Base-by-base conservation (phyloP, 495 filamentous ascomycete species). In the Neurospora sp. region DNA sequence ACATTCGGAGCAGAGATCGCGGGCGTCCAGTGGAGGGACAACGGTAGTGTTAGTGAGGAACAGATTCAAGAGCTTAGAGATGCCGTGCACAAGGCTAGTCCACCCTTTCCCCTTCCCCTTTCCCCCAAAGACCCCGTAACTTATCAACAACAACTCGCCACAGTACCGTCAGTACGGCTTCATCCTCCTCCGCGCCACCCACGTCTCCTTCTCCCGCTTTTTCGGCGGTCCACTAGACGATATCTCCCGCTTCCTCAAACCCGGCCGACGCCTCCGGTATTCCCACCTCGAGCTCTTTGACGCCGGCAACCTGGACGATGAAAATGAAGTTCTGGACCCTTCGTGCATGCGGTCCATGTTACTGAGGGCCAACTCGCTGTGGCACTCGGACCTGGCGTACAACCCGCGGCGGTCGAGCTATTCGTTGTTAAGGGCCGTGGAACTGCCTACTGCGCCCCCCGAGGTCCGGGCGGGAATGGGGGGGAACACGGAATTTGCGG, bases 301-400 rank as follows among this genome's bases (percentile, higher is more conserved):
- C 77, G 88, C 87, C 3, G 81, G 86, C 69, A 90, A 90, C 79
- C 80, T 90, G 20, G 84, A 86, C 73, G 77, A 80, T 5, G 78
- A 84, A 14, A 81, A 80, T 37, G 71, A 77, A 1, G 77, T 86
- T 37, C 76, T 87, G n/a, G 78, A 83, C 39, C 81, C 82, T 3
- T 31, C 31, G 31, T 31, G 27, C 27, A 31, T 31, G 27, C 27
- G 27, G 27, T 31, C 27, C 27, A 31, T 31, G 27, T 31, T 85
- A 84, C 62, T 74, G 0, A 0, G 85, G 71, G 87, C 88, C 44
- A 91, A 91, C 75, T 81, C 79, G 9, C 80, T 90, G n/a, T 91
- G 87, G 78, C 89, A 91, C 75, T 85, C 84, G 6, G 89, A 90
- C 77, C 86, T 84, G 20, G 83, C 83, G 16, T 91, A 89, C 79